These are phyloP conservation scores for Taphrina sp. DNA, from an alignment of 1,139 yeast genomes.

Conservation along the genomic window DNA sequence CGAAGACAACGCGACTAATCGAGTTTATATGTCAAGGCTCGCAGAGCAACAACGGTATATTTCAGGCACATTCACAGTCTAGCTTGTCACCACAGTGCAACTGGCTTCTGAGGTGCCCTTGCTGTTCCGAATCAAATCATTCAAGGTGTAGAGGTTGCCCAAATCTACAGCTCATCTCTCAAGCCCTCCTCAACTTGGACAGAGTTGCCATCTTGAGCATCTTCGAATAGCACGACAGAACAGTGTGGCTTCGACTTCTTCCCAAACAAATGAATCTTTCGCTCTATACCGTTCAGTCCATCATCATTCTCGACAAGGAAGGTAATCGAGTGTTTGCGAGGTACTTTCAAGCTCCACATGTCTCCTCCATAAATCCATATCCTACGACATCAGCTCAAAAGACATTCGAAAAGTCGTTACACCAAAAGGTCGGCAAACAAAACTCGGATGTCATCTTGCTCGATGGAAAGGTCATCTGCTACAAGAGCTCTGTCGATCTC, in stretches of 20 bases:
- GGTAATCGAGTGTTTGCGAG: constrained; percentile 81
- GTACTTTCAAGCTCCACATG: constrained; percentile 70
- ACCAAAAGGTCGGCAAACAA: constrained; percentile 72
- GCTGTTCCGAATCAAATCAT: too few species aligned
- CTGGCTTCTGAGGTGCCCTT: too few species aligned
- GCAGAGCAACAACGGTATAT: too few species aligned
- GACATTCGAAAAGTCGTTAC: constrained; percentile 71
- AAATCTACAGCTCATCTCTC: neutral
- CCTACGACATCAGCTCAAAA: constrained; percentile 58
- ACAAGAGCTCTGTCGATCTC: constrained; percentile 77
- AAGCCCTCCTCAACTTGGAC: neutral
- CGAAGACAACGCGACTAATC: too few species aligned
- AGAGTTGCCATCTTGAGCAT: neutral
- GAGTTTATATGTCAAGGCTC: too few species aligned
- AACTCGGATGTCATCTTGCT: constrained; percentile 76
- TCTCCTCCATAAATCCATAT: constrained; percentile 37
- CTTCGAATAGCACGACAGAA: too few species aligned
- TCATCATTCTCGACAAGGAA: constrained; percentile 73
- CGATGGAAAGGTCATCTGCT: constrained; percentile 74
- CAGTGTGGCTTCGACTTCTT: too few species aligned
- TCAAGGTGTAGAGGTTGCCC: too few species aligned
- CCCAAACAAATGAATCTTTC: constrained; percentile 52
- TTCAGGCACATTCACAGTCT: too few species aligned
- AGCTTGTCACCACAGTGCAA: too few species aligned
- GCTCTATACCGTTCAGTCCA: constrained; percentile 44